Base-by-base conservation (phyloP, 306 rosid species). In the Cucumis melo region DNA sequence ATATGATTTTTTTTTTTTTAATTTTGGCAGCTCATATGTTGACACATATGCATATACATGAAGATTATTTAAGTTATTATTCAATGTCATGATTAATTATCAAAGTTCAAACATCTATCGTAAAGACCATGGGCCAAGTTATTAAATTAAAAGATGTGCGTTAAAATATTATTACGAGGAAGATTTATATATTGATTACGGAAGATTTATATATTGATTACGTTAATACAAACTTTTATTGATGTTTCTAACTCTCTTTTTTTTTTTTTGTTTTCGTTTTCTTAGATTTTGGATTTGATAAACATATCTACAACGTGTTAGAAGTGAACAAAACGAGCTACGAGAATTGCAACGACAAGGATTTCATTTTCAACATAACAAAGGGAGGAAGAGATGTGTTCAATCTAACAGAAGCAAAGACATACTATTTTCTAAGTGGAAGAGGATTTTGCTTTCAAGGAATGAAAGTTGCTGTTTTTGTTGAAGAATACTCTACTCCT, bases 381-480 rank as follows among this genome's bases (percentile, higher is more conserved):
- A 84, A 79, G 0, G 98, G 93, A 5, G 98, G 97, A 1, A 81
- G 96, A 0, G 97, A 93, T 8, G 98, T 93, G 78, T 89, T 83
- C 44, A 82, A 91, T 13, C 64, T 91, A 46, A 89, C 74, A 4
- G 86, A 89, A 76, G 74, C 85, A 32, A 84, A 65, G 61, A 83
- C 88, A 3, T 91, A 93, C 51, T 93, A 91, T 81, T 93, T 66
- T 80, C 39, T 88, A 51, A 78, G 92, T 0, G 56, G 88, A 1
- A 90, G 91, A 73, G 95, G 93, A 5, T 91, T 88, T 65, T 93
- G 95, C 77, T 93, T 53, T 50, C 87, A 88, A 10, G 91, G 92
- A 32, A 88, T 91, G 95, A 89, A 67, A 60, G 84, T 88, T 74
- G 81, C 83, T 21, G 80, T 93, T 17, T 0, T 23, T 1, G 93